Evolutionary conservation across 441 rosid genomes (phyloP).

Genomic region (Francoa sonchifolia): DNA sequence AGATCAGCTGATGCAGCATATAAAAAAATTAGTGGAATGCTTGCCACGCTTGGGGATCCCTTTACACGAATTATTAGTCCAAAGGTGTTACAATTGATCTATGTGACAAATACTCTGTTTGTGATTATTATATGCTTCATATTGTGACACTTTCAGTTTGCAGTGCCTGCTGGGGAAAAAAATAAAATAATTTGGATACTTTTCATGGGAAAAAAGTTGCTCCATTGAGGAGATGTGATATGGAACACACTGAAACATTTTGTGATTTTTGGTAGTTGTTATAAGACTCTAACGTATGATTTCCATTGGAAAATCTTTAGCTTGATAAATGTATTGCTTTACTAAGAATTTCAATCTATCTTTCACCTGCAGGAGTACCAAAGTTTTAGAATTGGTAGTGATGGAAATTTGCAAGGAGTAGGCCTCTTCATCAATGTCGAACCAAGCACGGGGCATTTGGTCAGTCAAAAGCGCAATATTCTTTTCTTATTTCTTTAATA

Average conservation of each 20-base stretch:
- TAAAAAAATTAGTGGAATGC: conserved; percentile 62
- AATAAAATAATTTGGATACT: too few species aligned
- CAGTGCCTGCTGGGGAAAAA: too few species aligned
- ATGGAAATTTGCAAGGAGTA: conserved; percentile 83
- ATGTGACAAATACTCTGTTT: neutral
- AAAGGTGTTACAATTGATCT: conserved; percentile 35
- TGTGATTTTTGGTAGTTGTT: too few species aligned
- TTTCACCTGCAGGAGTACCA: conserved; percentile 52
- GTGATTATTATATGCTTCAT: neutral
- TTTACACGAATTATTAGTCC: conserved; percentile 84
- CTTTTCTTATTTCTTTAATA: neutral
- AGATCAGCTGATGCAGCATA: conserved; percentile 79
- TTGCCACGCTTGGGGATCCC: conserved; percentile 88
- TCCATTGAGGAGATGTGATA: too few species aligned
- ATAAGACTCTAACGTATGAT: too few species aligned
- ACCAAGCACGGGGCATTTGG: conserved; percentile 79
- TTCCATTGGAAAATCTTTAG: too few species aligned
- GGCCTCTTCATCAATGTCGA: conserved; percentile 64
- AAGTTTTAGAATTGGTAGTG: conserved; percentile 78
- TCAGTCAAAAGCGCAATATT: conserved; percentile 21
- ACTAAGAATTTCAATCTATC: neutral
- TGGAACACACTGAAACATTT: too few species aligned
- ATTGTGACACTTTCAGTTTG: neutral
- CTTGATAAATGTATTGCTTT: neutral
- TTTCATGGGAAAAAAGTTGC: too few species aligned